Percentiles rank a stretch among this genome's conserved stretches.
phyloP scores from a whole-genome alignment of 2,329 filamentous ascomycete genomes.

The Diaporthe sp. region DNA sequence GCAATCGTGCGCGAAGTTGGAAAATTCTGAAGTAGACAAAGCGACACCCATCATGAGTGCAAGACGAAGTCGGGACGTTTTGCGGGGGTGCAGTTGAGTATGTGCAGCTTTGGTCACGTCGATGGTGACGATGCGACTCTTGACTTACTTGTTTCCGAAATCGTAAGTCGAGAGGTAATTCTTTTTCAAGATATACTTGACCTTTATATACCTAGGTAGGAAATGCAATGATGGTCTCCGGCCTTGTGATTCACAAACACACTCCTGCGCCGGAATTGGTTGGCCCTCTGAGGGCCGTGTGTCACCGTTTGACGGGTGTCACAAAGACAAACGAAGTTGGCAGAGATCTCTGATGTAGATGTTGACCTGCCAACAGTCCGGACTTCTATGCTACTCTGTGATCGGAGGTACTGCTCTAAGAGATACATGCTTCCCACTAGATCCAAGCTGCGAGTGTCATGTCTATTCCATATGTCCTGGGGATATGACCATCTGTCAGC shows the following conservation, averaged over 20 bases:
- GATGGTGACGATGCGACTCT: neutral
- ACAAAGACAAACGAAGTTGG: conserved; percentile 4
- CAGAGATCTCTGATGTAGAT: neutral
- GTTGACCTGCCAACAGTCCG: neutral
- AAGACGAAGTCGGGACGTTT: too few species aligned
- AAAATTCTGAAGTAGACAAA: conserved; percentile 4
- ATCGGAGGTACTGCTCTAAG: neutral
- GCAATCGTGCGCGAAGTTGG: conserved; percentile 35
- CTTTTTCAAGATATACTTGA: neutral
- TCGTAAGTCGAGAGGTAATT: neutral
- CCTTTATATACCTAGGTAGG: neutral
- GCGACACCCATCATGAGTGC: neutral
- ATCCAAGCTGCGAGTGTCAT: neutral
- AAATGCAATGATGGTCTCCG: neutral
- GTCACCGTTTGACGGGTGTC: conserved; percentile 17
- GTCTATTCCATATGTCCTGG: neutral
- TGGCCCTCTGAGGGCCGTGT: neutral
- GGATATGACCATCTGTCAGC: neutral
- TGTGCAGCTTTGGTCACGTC: neutral
- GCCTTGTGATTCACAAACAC: neutral
- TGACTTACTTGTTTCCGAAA: neutral
- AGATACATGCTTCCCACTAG: neutral
- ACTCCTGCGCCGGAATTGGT: neutral
- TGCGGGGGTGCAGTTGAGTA: neutral
- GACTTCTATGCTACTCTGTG: neutral